These are phyloP conservation scores for Sclerotinia nivalis DNA, from an alignment of 2,329 filamentous ascomycete genomes.

Conservation along the genomic window DNA sequence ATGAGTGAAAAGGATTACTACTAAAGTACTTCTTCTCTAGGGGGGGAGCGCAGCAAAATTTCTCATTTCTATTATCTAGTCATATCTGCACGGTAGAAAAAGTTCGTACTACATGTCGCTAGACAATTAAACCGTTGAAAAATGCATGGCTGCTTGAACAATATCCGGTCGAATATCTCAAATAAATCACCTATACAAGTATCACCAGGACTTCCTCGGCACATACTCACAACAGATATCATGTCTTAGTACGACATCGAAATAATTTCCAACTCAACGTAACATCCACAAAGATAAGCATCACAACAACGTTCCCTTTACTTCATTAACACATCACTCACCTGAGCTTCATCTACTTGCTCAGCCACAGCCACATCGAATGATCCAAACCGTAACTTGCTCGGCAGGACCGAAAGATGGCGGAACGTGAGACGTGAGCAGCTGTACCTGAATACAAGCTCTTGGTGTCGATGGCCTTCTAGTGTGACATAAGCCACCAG, in stretches of 20 bases:
- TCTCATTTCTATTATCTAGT: not conserved
- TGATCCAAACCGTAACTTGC: not conserved
- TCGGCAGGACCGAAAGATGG: conserved; percentile 11
- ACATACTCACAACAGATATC: not conserved
- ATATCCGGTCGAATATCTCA: not conserved
- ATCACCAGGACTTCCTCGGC: not conserved
- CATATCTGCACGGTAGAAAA: not conserved
- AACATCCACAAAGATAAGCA: conserved; percentile 10
- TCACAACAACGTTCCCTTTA: conserved; percentile 1
- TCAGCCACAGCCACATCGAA: conserved; percentile 17
- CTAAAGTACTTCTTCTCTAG: not conserved
- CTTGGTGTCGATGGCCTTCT: not conserved
- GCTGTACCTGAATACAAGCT: not conserved
- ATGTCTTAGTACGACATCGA: not conserved
- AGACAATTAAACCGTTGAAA: not conserved
- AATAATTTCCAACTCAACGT: conserved; percentile 4
- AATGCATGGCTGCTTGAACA: not conserved
- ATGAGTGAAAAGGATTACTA: not conserved
- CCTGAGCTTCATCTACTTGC: not conserved
- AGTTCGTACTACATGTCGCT: not conserved
- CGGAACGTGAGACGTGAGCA: not conserved
- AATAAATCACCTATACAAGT: not conserved
- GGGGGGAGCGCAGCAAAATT: not conserved
- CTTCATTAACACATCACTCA: not conserved
- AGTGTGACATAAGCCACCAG: conserved; percentile 1